Conservation (phyloP, 2,329 filamentous ascomycete species). For the Achaetomium macrosporum region DNA sequence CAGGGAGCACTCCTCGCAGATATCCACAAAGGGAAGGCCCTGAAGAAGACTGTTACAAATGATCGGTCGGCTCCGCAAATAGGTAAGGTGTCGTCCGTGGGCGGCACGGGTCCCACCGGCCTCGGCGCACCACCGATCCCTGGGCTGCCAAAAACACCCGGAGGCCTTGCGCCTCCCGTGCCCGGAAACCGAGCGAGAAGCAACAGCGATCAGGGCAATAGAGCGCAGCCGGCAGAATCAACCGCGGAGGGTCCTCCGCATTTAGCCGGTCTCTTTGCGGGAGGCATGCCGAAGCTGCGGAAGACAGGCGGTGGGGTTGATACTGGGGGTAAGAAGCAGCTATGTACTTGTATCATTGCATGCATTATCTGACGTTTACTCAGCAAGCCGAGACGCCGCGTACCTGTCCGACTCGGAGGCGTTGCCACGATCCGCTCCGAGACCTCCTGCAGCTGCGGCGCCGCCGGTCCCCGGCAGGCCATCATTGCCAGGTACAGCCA, state of each 20-base stretch:
- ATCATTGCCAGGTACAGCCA: slow-evolving; percentile 43
- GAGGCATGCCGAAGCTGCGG: slow-evolving; percentile 91
- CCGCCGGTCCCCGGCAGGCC: slow-evolving; percentile 55
- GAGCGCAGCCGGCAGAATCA: slow-evolving; percentile 37
- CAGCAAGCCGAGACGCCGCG: slow-evolving; percentile 62
- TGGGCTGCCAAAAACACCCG: slow-evolving; percentile 51
- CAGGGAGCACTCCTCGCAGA: slow-evolving; percentile 84
- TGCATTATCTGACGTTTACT: slow-evolving; percentile 18
- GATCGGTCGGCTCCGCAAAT: slow-evolving; percentile 81
- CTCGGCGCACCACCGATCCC: slow-evolving; percentile 78
- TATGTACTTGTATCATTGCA: not conserved
- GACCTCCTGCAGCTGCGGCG: slow-evolving; percentile 51
- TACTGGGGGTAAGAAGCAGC: slow-evolving; percentile 54
- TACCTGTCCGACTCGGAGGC: slow-evolving; percentile 79
- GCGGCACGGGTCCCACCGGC: slow-evolving; percentile 53
- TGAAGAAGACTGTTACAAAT: slow-evolving; percentile 87
- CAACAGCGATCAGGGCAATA: slow-evolving; percentile 68
- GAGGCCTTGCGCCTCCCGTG: slow-evolving; percentile 64
- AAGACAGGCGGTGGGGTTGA: slow-evolving; percentile 77
- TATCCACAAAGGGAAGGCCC: slow-evolving; percentile 70
- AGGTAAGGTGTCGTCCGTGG: slow-evolving; percentile 42
- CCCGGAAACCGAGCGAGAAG: slow-evolving; percentile 64
- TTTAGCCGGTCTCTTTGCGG: slow-evolving; percentile 80
- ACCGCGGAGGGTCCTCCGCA: slow-evolving; percentile 64
- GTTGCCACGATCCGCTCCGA: slow-evolving; percentile 45